Evolutionary conservation across 2,329 filamentous ascomycete species (phyloP).

Genomic region (Colletotrichum navitas): DNA sequence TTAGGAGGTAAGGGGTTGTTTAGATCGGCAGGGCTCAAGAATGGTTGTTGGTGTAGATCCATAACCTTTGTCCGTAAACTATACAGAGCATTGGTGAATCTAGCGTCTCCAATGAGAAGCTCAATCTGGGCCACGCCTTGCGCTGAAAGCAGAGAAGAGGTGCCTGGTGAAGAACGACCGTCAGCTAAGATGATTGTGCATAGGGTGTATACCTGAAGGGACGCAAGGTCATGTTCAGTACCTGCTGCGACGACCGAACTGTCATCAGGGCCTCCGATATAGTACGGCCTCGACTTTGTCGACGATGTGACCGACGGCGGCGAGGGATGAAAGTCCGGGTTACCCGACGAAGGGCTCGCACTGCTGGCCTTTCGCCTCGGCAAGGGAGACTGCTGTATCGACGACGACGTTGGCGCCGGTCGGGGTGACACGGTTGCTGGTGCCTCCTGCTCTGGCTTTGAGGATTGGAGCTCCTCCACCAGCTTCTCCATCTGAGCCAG

Average conservation of each 20-base stretch:
- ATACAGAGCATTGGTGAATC: constrained; percentile 21
- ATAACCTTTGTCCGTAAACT: neutral
- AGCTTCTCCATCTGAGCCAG: constrained; percentile 39
- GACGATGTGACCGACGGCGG: constrained; percentile 34
- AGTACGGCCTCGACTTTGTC: constrained; percentile 32
- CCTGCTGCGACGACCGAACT: constrained; percentile 24
- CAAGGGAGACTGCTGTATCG: constrained; percentile 36
- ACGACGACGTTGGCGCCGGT: constrained; percentile 44
- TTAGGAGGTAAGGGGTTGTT: constrained; percentile 36
- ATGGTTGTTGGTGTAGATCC: constrained; percentile 7
- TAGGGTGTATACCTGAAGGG: no score
- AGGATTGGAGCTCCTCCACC: constrained; percentile 38
- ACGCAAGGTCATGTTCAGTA: constrained; percentile 1
- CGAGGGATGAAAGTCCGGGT: constrained; percentile 31
- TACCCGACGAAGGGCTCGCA: constrained; percentile 27
- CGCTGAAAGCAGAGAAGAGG: constrained; percentile 32
- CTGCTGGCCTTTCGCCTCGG: constrained; percentile 32
- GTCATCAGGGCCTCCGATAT: constrained; percentile 26
- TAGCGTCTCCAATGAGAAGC: constrained; percentile 34
- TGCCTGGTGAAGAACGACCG: constrained; percentile 3
- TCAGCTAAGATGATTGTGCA: constrained; percentile 1
- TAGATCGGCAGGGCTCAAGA: constrained; percentile 13
- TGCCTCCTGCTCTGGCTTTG: constrained; percentile 21
- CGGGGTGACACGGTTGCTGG: constrained; percentile 5
- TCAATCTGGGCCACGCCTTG: constrained; percentile 30